Percentiles rank a stretch among this genome's conserved stretches.
Evolutionary conservation across 441 rosid species (phyloP).

Genomic region (Melastoma candidum): DNA sequence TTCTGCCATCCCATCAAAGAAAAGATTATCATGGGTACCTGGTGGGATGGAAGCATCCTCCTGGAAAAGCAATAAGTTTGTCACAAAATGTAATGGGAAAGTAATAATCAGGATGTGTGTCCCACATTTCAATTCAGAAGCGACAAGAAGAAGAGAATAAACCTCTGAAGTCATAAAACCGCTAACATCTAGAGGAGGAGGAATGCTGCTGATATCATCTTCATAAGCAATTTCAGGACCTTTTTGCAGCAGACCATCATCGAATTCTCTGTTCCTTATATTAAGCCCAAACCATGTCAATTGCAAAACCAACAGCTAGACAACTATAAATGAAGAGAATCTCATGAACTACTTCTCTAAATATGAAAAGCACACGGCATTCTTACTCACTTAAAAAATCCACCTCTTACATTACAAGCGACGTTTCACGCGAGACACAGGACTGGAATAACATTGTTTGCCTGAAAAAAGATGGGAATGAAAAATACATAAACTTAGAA

Average conservation of each 20-base stretch:
- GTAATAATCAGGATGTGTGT: conserved; percentile 6
- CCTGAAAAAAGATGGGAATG: conserved; percentile 40
- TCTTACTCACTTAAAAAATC: conserved; percentile 77
- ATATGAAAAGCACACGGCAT: not conserved
- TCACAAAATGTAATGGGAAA: not conserved
- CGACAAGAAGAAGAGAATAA: conserved; percentile 23
- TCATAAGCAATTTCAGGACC: conserved; percentile 67
- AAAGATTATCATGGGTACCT: conserved; percentile 65
- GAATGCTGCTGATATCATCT: conserved; percentile 52
- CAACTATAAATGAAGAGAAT: not conserved
- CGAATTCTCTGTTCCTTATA: conserved; percentile 61
- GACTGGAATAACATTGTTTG: conserved; percentile 62
- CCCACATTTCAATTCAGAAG: not conserved
- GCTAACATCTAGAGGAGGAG: conserved; percentile 94
- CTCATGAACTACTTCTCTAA: no score
- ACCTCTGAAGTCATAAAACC: conserved; percentile 87
- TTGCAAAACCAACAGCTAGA: conserved; percentile 7
- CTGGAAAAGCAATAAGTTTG: conserved; percentile 25
- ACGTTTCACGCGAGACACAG: conserved; percentile 86
- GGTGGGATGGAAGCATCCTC: conserved; percentile 58
- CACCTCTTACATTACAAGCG: conserved; percentile 94
- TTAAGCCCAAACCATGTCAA: conserved; percentile 16
- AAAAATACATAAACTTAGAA: not conserved
- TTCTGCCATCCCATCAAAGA: conserved; percentile 80
- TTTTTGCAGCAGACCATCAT: conserved; percentile 76